A percentile compares a stretch with the other conserved stretches of the same genome.
Conservation (phyloP, 441 rosid species). For the Hura crepitans region DNA sequence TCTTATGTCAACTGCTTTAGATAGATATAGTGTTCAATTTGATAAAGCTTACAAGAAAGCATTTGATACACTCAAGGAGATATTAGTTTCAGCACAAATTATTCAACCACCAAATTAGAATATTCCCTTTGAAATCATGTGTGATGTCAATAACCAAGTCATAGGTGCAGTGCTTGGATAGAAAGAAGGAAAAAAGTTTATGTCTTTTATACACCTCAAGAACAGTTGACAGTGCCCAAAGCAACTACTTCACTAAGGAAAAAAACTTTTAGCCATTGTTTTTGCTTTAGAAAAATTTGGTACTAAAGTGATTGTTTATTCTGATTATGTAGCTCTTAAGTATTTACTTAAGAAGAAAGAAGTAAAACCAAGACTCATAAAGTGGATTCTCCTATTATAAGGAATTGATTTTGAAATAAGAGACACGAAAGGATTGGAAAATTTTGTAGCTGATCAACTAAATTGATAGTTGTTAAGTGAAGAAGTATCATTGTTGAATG, state of each 20-base stretch:
- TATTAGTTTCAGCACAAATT: neutral
- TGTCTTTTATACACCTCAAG: neutral
- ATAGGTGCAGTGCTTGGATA: neutral
- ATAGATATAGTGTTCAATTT: neutral
- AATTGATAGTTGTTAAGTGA: neutral
- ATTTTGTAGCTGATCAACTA: neutral
- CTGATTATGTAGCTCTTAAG: neutral
- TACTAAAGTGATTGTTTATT: neutral
- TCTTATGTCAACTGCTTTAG: neutral
- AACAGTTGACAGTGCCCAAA: neutral
- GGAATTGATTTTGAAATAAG: neutral
- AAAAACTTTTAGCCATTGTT: neutral
- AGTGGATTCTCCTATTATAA: neutral
- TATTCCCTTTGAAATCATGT: neutral
- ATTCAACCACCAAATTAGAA: neutral
- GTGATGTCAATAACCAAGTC: neutral
- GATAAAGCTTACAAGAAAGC: neutral
- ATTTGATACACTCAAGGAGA: neutral
- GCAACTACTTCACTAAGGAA: neutral
- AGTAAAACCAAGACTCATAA: neutral
- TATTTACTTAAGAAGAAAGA: neutral
- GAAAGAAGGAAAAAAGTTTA: neutral
- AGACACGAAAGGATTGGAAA: neutral
- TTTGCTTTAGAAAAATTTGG: neutral
- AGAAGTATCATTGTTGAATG: neutral